Evolutionary conservation across 2,329 filamentous ascomycete genomes (phyloP).

Genomic region (Trichophyton benhamiae): DNA sequence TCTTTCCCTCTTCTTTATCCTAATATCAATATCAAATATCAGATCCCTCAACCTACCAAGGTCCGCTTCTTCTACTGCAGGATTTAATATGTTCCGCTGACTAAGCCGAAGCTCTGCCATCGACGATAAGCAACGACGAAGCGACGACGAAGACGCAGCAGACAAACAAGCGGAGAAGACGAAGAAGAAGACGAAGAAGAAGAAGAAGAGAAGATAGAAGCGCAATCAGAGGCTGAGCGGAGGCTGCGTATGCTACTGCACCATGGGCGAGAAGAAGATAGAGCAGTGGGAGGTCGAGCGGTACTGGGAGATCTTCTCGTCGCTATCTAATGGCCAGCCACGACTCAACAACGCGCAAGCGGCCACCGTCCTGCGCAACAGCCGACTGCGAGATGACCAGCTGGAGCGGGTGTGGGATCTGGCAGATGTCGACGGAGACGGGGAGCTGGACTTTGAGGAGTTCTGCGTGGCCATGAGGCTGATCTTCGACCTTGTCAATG

Average conservation of each 20-base stretch:
- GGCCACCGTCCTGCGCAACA: conserved; percentile 61
- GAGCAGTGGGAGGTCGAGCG: conserved; percentile 64
- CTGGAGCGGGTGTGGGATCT: conserved; percentile 97
- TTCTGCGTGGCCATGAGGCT: conserved; percentile 98
- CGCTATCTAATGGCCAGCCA: conserved; percentile 50
- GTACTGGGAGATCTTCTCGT: conserved; percentile 69
- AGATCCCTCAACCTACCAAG: too few species aligned
- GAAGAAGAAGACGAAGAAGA: background rate
- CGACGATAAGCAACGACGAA: background rate
- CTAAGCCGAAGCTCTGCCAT: background rate
- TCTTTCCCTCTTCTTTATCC: background rate
- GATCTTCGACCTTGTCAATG: conserved; percentile 94
- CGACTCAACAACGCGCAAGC: conserved; percentile 58
- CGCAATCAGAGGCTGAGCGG: too few species aligned
- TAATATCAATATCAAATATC: too few species aligned
- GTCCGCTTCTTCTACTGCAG: too few species aligned
- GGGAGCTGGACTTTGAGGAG: conserved; percentile 96
- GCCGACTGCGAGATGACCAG: conserved; percentile 61
- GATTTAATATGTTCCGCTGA: background rate
- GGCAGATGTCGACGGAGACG: conserved; percentile 93
- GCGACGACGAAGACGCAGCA: background rate
- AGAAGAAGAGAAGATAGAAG: too few species aligned
- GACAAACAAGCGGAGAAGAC: background rate
- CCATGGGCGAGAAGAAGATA: conserved; percentile 41
- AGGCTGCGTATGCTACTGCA: conserved; percentile 7